Evolutionary conservation across 345 rosid species (phyloP), one percentile per base, ranked within the genome.

Genomic region (Garcia nutans): DNA sequence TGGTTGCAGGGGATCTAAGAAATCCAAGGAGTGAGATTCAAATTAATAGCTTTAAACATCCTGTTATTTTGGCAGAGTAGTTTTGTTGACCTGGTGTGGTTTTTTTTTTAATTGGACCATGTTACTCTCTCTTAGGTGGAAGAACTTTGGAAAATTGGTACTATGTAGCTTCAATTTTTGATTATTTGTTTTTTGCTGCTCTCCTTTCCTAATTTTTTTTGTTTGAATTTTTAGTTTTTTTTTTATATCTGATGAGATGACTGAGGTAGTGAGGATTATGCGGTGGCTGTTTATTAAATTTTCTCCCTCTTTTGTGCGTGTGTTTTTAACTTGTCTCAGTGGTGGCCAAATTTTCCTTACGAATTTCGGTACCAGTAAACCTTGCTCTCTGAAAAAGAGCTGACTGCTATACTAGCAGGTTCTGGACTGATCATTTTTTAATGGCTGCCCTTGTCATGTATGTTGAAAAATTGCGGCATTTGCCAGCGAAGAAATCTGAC

Each of bases 11-110:
- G 77, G 6, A 57, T 37, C 69, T 12, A 78, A 73, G 77, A 78
- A 78, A 72, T 65, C 81, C 16, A 78, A 73, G 77, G 73, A 78
- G 68, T 78, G 62, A 75, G 47, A 44, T 28, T 57, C 19, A 12
- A 0, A 64, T 55, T 56, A 20, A 56, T 31, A 55, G 71, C 22
- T 50, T 70, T 16, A 20, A 13, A 44, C 37, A 65, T 74, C n/a
- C 56, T 4, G 41, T 64, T 55, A 28, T 61, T 70, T n/a, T 70
- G 56, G 58, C 49, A 20, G n/a, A 55, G 47, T 56, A 75, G 78
- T 75, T 66, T 67, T 75, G 56, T 75, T 44, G 65, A 23, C 2
- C 26, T 20, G 10, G n/a, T 49, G 9, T 63, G 24, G 8, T 62
- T 5, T 68, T 63, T 44, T 71, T 58, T 65, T 50, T 47, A 57